A percentile compares a stretch with the other conserved stretches of the same genome.
Evolutionary conservation across 2,329 filamentous ascomycete genomes (phyloP).

Genomic region (Ambrosiella xylebori): DNA sequence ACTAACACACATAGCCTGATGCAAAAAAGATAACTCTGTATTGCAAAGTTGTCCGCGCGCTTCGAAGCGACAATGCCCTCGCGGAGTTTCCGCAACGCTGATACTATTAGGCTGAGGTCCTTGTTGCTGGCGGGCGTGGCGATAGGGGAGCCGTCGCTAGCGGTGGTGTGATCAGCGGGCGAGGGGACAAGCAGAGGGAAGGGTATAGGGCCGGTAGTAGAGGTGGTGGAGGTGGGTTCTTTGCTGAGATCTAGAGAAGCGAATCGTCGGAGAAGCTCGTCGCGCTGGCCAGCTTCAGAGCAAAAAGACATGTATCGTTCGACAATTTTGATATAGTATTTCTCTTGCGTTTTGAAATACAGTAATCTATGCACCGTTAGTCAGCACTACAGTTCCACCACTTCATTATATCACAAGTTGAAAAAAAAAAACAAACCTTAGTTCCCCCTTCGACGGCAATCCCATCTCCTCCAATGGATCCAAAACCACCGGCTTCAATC

Average conservation of each 20-base stretch:
- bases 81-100: slow-evolving; percentile 77
- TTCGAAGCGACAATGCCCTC: slow-evolving; percentile 73
- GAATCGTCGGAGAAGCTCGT: slow-evolving; percentile 60
- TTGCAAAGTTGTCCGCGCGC: slow-evolving; percentile 62
- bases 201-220: background rate
- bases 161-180: background rate
- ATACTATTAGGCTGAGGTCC: slow-evolving; percentile 54
- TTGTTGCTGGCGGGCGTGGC: slow-evolving; percentile 24
- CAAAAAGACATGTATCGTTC: slow-evolving; percentile 84
- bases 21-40: slow-evolving; percentile 82
- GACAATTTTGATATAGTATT: slow-evolving; percentile 73
- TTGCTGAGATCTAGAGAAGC: slow-evolving; percentile 34
- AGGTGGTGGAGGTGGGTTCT: background rate
- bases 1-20: slow-evolving; percentile 69
- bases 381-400: background rate
- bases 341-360: slow-evolving; percentile 62
- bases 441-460: slow-evolving; percentile 81
- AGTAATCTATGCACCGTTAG: slow-evolving; percentile 36
- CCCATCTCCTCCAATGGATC: slow-evolving; percentile 71
- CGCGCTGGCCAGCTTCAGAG: slow-evolving; percentile 51
- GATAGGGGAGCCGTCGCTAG: background rate
- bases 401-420: background rate
- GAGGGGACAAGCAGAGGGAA: slow-evolving; percentile 11
- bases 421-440: slow-evolving; percentile 35
- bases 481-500: slow-evolving; percentile 54